Percentiles rank a stretch among this genome's conserved stretches.
Evolutionary conservation across 176 grass and related monocot species (phyloP).

Genomic region (Stipa capillata): DNA sequence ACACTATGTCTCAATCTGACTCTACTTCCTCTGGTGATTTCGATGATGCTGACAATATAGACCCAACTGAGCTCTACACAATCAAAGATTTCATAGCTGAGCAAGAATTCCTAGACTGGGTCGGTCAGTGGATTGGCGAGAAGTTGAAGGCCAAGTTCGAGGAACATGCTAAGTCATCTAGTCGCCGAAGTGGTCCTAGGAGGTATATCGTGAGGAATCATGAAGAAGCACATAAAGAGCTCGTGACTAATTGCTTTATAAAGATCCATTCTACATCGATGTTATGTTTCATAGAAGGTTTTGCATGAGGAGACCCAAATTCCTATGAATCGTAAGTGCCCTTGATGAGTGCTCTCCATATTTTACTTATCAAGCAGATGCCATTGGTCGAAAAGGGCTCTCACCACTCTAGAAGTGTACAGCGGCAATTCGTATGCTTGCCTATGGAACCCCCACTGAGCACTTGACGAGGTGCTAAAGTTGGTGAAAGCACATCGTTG

Average conservation of each 20-base stretch:
- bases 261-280: not conserved
- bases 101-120: not conserved
- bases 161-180: not conserved
- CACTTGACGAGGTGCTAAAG: not conserved
- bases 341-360: not conserved
- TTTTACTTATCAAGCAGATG: not conserved
- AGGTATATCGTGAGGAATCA: not conserved
- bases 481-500: not conserved
- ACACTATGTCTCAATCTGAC: too few species aligned
- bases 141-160: not conserved
- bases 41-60: too few species aligned
- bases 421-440: not conserved
- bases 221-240: not conserved
- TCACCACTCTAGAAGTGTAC: not conserved
- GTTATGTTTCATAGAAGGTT: not conserved
- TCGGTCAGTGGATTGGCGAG: not conserved
- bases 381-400: not conserved
- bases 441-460: not conserved
- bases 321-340: not conserved
- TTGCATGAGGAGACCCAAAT: not conserved
- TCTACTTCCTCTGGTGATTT: too few species aligned
- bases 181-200: not conserved
- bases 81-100: not conserved
- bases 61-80: not conserved
- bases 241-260: not conserved